phyloP scores from a whole-genome alignment of 148 eudicot genomes.

The Arbutus unedo region DNA sequence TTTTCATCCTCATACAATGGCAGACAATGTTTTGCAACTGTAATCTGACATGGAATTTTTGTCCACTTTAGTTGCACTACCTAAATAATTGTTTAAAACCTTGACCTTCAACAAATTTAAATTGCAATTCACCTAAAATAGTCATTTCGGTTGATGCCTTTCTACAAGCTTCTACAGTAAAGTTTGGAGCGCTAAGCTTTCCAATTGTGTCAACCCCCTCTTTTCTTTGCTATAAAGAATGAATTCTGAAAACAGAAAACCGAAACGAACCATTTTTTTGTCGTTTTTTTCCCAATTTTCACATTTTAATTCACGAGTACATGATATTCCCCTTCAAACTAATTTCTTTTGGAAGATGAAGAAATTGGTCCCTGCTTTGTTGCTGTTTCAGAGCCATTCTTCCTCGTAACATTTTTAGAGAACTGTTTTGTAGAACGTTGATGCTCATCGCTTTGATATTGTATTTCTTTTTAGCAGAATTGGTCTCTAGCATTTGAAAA shows the following conservation, averaged over 20 bases:
- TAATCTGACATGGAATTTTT: not conserved
- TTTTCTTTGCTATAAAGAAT: too few relatives aligned
- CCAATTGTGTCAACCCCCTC: too few relatives aligned
- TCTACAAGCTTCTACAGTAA: too few relatives aligned
- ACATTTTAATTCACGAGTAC: not conserved
- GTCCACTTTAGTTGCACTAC: not conserved
- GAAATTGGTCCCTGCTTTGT: not conserved
- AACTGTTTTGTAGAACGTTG: not conserved
- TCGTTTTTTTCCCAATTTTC: too few relatives aligned
- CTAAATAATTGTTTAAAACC: not conserved
- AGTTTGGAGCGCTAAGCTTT: too few relatives aligned
- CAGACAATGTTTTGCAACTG: too few relatives aligned
- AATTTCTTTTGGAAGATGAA: not conserved
- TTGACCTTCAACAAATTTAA: not conserved
- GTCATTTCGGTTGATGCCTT: not conserved
- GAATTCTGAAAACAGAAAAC: too few relatives aligned
- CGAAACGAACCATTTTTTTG: too few relatives aligned
- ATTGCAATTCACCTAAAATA: not conserved
- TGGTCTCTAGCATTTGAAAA: not conserved
- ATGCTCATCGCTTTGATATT: not conserved
- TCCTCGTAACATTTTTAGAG: not conserved
- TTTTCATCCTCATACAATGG: too few relatives aligned
- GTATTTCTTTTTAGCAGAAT: not conserved
- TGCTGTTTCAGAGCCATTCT: not conserved
- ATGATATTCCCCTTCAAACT: not conserved